These are phyloP conservation scores for Arthroderma sp. DNA, from an alignment of 2,329 filamentous ascomycete species.

Conservation along the genomic window DNA sequence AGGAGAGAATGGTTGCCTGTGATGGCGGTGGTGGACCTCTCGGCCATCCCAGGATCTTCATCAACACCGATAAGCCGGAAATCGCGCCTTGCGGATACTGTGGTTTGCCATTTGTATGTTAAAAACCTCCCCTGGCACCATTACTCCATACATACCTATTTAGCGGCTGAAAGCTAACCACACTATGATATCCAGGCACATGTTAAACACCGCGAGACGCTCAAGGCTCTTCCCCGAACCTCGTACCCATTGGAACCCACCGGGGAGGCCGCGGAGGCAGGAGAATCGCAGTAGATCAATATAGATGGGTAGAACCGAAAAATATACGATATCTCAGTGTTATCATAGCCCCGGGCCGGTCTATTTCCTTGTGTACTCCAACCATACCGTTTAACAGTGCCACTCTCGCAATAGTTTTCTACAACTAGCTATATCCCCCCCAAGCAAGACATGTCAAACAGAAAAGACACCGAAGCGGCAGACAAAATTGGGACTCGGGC, in stretches of 20 bases:
- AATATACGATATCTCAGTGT: constrained; percentile 30
- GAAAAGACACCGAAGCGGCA: no score
- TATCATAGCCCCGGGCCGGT: no score
- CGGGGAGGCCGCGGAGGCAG: constrained; percentile 46
- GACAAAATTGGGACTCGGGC: no score
- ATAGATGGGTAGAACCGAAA: background rate
- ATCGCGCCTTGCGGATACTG: constrained; percentile 87
- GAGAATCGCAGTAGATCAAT: constrained; percentile 43
- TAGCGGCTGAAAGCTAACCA: background rate
- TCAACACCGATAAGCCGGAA: constrained; percentile 96
- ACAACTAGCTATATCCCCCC: no score
- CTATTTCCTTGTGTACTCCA: no score
- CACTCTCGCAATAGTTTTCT: no score
- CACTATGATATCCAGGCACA: constrained; percentile 51
- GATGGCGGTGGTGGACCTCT: constrained; percentile 83
- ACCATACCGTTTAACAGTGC: no score
- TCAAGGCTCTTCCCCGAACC: constrained; percentile 68
- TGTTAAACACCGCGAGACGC: constrained; percentile 71
- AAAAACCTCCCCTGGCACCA: constrained; percentile 8
- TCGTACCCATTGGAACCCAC: constrained; percentile 65
- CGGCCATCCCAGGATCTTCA: constrained; percentile 87
- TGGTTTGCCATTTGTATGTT: constrained; percentile 76
- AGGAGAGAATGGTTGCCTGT: constrained; percentile 68
- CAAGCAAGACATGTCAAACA: no score
- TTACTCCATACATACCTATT: background rate